phyloP scores from a whole-genome alignment of 2,329 filamentous ascomycete species.

The Zasmidium angulare region DNA sequence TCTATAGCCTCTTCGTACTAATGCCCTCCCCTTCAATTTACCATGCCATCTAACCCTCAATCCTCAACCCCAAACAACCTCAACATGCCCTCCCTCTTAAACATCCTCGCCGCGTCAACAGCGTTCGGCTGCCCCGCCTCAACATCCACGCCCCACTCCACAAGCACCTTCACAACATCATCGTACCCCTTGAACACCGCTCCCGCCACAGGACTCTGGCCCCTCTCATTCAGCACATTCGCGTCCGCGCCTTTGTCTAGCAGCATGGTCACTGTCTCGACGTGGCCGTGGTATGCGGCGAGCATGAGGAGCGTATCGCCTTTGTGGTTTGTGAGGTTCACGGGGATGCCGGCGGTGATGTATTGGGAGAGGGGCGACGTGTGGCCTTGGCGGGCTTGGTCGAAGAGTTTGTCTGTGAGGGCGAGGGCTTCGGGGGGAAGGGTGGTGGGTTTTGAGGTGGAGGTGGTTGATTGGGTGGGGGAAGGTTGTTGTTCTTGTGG shows the following conservation, averaged over 20 bases:
- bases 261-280: slow-evolving; percentile 59
- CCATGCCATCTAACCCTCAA: background rate
- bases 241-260: slow-evolving; percentile 64
- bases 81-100: slow-evolving; percentile 40
- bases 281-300: slow-evolving; percentile 67
- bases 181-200: slow-evolving; percentile 72
- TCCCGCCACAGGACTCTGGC: slow-evolving; percentile 68
- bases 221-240: slow-evolving; percentile 66
- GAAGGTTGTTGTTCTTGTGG: slow-evolving; percentile 11
- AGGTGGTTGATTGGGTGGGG: background rate
- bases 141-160: slow-evolving; percentile 44
- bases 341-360: slow-evolving; percentile 63
- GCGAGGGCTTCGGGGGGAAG: slow-evolving; percentile 65
- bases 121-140: slow-evolving; percentile 46
- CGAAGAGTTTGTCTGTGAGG: slow-evolving; percentile 66
- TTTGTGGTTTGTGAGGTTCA: slow-evolving; percentile 70
- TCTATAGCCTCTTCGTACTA: too few relatives aligned
- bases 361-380: slow-evolving; percentile 61
- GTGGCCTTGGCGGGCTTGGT: slow-evolving; percentile 63
- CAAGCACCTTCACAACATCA: slow-evolving; percentile 59
- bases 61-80: slow-evolving; percentile 36
- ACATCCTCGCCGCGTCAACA: slow-evolving; percentile 49
- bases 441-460: slow-evolving; percentile 13
- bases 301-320: slow-evolving; percentile 76
- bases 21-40: too few relatives aligned